Base-by-base conservation (phyloP, 371 early-diverging fungal genomes). In the Amoeboaphelidium protococcarum region DNA sequence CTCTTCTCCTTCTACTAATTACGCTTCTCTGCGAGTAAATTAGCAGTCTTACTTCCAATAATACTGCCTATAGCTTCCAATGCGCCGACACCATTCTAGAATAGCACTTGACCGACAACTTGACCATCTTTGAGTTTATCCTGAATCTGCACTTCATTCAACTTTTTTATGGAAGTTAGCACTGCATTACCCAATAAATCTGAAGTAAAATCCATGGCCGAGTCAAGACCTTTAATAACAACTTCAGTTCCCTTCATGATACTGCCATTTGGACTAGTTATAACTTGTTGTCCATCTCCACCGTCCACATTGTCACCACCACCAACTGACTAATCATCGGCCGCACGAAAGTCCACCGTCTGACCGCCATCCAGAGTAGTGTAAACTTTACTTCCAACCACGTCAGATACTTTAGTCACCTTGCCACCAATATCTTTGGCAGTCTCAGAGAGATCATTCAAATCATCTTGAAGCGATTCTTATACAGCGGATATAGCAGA, bases 181-280 rank as follows among this genome's bases (percentile, higher is more conserved):
- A 50, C 50, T 24, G 50, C 50, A 26, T 45, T 50, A 3, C 50
- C 50, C 22, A 50, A 23, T n/a, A 50, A 20, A 23, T 50, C 42
- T 3, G 50, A 42, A 3, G 50, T 42, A 20, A 44, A 50, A 45
- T 50, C 50, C 40, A 50, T 27, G n/a, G 50, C 44, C 21, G 4
- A 27, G 45, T 50, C 50, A 31, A 31, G 6, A 31, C 10, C 16
- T 31, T 6, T 10, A 6, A 31, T 6, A 31, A 31, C 16, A 31
- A 16, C 16, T 16, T 31, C 37, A 31, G 37, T 31, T 16, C 10
- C 6, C 6, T 31, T 6, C 37, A 31, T 6, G 16, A 31, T 31
- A 31, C 10, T 10, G 37, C 16, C 37, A 10, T 6, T 31, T 16
- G 6, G 6, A 10, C 6, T 16, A 31, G 16, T n/a, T n/a, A n/a